Evolutionary conservation across 139 green algal species (phyloP).

Genomic region (Eudorina sp.): DNA sequence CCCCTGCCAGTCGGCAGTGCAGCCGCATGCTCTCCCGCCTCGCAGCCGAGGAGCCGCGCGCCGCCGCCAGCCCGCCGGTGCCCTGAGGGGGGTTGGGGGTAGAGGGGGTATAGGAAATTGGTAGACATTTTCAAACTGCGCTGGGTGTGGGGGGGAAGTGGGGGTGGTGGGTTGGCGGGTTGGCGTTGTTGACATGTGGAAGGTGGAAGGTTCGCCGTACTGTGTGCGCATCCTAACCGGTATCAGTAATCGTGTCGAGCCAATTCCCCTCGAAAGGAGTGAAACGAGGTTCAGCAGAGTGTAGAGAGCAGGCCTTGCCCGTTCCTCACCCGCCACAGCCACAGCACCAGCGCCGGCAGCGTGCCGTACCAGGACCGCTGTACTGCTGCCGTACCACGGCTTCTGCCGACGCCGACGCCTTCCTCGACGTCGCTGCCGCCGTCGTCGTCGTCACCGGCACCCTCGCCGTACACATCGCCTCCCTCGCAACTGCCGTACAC

Average conservation of each 20-base stretch:
- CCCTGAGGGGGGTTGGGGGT: background rate
- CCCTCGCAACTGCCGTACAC: background rate
- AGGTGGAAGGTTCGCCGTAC: no score
- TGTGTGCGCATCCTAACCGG: no score
- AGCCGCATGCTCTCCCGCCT: conserved; percentile 17
- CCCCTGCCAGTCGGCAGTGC: conserved; percentile 7
- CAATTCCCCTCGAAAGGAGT: no score
- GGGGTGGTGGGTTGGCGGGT: no score
- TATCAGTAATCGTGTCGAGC: no score
- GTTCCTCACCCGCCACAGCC: conserved; percentile 37
- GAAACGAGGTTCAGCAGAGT: background rate
- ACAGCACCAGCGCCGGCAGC: conserved; percentile 27
- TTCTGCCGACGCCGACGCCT: background rate
- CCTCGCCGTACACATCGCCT: background rate
- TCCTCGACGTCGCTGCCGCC: background rate
- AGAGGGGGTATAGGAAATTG: no score
- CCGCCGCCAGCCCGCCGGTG: conserved; percentile 18
- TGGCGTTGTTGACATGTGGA: no score
- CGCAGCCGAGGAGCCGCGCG: background rate
- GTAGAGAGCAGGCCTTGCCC: background rate
- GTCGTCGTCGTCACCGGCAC: background rate
- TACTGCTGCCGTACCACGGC: background rate
- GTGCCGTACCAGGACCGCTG: background rate
- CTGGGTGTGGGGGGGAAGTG: no score
- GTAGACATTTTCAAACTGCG: no score